Conservation (phyloP, 2,329 filamentous ascomycete genomes). For the Trichoderma atrobrunneum region DNA sequence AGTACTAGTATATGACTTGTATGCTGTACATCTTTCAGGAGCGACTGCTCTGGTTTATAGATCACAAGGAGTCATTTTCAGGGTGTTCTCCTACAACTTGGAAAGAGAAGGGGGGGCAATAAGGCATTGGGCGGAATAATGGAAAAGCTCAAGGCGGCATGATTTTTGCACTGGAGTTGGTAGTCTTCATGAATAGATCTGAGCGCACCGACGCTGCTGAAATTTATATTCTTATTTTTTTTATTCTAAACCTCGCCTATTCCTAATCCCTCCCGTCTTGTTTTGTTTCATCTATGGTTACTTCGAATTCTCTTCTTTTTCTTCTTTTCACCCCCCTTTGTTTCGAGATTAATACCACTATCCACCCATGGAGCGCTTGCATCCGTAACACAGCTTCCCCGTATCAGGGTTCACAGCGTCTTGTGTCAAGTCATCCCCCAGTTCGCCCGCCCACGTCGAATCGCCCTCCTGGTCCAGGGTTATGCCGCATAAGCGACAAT, state of each 20-base stretch:
- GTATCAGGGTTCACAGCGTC: conserved; percentile 27
- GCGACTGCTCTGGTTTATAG: conserved; percentile 17
- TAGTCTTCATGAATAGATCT: conserved; percentile 18
- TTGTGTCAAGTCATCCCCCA: conserved; percentile 43
- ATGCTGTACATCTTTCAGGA: conserved; percentile 15
- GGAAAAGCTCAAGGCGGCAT: conserved; percentile 17
- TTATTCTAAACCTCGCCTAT: not conserved
- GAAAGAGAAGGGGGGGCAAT: conserved; percentile 4
- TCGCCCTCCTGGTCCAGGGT: conserved; percentile 62
- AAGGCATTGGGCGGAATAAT: not conserved
- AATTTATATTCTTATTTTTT: not conserved
- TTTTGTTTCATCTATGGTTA: not conserved
- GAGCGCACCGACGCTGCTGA: conserved; percentile 10
- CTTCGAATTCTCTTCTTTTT: not conserved
- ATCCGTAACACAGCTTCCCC: conserved; percentile 66
- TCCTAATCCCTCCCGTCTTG: not conserved
- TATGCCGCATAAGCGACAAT: conserved; percentile 68
- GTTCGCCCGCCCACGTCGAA: conserved; percentile 60
- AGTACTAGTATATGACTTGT: not conserved
- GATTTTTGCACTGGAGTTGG: conserved; percentile 22
- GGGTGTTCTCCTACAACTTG: not conserved
- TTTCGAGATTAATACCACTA: conserved; percentile 28
- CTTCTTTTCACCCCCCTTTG: conserved; percentile 3
- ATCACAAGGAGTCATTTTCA: conserved; percentile 17
- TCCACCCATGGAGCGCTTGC: conserved; percentile 61